Percentiles rank a stretch among this genome's conserved stretches.
Conservation (phyloP, 306 rosid genomes). For the Oxytropis ochrocephala region DNA sequence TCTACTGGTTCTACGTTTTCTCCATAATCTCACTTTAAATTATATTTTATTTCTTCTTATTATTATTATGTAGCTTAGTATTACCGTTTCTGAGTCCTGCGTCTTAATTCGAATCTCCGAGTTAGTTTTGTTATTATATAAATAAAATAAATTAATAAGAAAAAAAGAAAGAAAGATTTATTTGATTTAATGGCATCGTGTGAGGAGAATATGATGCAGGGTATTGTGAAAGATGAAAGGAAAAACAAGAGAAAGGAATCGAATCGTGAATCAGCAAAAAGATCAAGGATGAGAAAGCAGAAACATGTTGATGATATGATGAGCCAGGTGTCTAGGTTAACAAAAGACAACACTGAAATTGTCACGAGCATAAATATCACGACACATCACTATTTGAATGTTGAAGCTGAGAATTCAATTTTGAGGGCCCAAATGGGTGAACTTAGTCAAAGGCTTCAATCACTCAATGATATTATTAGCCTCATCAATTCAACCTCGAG, state of each 20-base stretch:
- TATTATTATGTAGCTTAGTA: background rate
- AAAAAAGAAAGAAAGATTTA: background rate
- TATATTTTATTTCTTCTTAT: background rate
- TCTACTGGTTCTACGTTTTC: conserved; percentile 90
- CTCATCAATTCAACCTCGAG: conserved; percentile 24
- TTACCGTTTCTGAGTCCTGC: conserved; percentile 11
- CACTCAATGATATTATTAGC: conserved; percentile 50
- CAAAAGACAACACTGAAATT: conserved; percentile 52
- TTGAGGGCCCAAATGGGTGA: conserved; percentile 64
- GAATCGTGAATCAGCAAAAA: conserved; percentile 80
- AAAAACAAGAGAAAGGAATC: conserved; percentile 74
- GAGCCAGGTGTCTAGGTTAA: conserved; percentile 35
- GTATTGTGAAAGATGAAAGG: conserved; percentile 54
- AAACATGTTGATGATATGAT: conserved; percentile 60
- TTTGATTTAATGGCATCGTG: conserved; percentile 40
- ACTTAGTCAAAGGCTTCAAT: conserved; percentile 58
- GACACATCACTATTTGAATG: conserved; percentile 38
- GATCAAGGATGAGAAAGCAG: conserved; percentile 79
- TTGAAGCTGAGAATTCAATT: conserved; percentile 57
- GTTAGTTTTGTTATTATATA: background rate
- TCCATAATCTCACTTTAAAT: conserved; percentile 31
- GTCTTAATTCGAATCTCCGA: background rate
- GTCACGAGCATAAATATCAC: conserved; percentile 37
- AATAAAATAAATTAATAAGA: background rate
- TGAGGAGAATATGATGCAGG: conserved; percentile 52